Percentiles rank a stretch among this genome's conserved stretches.
Conservation (phyloP, 306 rosid genomes). For the Rosa persica region DNA sequence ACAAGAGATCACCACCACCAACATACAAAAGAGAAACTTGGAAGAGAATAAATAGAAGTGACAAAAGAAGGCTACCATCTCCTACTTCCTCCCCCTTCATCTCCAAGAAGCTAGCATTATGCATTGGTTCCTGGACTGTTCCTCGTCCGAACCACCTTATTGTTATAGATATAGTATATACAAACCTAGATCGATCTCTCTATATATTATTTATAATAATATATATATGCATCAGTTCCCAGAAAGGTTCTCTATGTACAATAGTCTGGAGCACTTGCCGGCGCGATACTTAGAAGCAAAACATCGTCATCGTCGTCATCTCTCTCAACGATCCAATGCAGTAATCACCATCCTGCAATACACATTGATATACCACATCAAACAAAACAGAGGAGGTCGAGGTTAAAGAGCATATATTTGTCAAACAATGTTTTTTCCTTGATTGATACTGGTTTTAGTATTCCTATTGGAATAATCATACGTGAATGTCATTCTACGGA, state of each 20-base stretch:
- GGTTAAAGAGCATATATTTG: background rate
- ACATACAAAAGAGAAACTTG: background rate
- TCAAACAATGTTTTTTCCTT: background rate
- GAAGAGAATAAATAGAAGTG: background rate
- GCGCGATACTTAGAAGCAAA: slow-evolving; percentile 20
- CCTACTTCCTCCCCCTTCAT: slow-evolving; percentile 19
- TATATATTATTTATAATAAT: background rate
- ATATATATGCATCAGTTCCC: slow-evolving; percentile 24
- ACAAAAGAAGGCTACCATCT: slow-evolving; percentile 16
- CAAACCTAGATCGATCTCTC: background rate
- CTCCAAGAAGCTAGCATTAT: slow-evolving; percentile 28
- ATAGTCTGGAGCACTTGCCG: slow-evolving; percentile 30
- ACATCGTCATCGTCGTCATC: slow-evolving; percentile 14
- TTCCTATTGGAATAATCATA: background rate
- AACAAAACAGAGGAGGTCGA: background rate
- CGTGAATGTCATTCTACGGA: background rate
- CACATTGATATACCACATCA: background rate
- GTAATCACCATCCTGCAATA: slow-evolving; percentile 67
- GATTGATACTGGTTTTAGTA: background rate
- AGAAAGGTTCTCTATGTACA: slow-evolving; percentile 31
- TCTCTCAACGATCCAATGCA: slow-evolving; percentile 70
- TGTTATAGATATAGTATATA: slow-evolving; percentile 10
- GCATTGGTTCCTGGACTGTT: slow-evolving; percentile 21
- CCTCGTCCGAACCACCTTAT: slow-evolving; percentile 31
- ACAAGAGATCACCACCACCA: slow-evolving; percentile 27